Evolutionary conservation across 2,329 filamentous ascomycete genomes (phyloP).

Genomic region (Pestalotiopsis sp.): DNA sequence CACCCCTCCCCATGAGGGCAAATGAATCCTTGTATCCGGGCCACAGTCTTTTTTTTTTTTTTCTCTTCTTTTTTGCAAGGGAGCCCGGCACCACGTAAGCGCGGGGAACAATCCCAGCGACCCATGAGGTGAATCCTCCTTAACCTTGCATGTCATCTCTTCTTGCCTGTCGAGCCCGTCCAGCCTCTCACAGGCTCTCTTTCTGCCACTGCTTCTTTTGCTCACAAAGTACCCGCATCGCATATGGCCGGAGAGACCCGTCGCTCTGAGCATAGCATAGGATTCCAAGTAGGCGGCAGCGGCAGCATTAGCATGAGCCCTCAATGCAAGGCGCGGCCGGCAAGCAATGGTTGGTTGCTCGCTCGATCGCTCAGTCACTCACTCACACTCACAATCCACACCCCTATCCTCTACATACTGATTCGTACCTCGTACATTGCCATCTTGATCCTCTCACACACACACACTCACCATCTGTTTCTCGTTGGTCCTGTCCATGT

Average conservation of each 20-base stretch:
- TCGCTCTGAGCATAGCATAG: too few relatives aligned
- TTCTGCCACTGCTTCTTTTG: not conserved
- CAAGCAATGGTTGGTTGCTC: not conserved
- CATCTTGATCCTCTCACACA: too few relatives aligned
- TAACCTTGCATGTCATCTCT: slow-evolving; percentile 8
- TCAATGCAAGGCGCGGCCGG: slow-evolving; percentile 1
- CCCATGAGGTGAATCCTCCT: slow-evolving; percentile 9
- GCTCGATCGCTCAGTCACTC: too few relatives aligned
- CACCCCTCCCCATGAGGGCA: not conserved
- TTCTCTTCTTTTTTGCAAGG: not conserved
- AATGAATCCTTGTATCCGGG: not conserved
- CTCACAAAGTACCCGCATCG: not conserved
- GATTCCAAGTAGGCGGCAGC: not conserved
- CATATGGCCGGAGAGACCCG: too few relatives aligned
- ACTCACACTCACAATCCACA: not conserved
- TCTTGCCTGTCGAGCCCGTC: too few relatives aligned
- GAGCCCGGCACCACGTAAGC: slow-evolving; percentile 10
- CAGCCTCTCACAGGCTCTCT: not conserved
- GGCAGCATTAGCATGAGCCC: not conserved
- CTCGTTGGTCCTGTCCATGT: not conserved
- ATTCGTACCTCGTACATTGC: too few relatives aligned
- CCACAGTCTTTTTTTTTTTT: not conserved
- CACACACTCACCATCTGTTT: not conserved
- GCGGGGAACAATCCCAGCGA: slow-evolving; percentile 12
- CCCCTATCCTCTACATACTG: not conserved